A percentile compares a stretch with the other conserved stretches of the same genome.
These are phyloP conservation scores for Danielia oregonensis DNA, from an alignment of 805 yeast species.

Conservation along the genomic window DNA sequence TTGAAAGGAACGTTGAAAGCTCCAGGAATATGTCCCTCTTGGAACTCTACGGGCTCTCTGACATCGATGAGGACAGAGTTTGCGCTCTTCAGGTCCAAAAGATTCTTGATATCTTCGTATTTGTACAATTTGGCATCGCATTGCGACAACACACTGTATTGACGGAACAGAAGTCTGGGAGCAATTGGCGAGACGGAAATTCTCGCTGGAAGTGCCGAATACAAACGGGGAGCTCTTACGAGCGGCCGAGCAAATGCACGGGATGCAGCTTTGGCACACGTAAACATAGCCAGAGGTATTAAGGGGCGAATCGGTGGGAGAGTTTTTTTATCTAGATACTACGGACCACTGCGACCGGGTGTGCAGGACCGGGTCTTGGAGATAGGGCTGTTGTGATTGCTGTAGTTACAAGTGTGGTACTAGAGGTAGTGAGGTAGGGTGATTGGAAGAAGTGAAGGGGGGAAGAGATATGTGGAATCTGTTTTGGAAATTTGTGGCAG, in stretches of 20 bases:
- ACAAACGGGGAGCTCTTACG: background rate
- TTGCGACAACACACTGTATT: constrained; percentile 36
- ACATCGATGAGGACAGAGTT: constrained; percentile 73
- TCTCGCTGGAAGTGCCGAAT: constrained; percentile 5
- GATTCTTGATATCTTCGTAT: constrained; percentile 47
- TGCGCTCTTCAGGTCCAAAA: constrained; percentile 37
- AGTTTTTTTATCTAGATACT: constrained; percentile 4
- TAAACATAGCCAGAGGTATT: constrained; percentile 8
- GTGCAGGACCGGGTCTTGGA: background rate
- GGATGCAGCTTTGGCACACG: constrained; percentile 1
- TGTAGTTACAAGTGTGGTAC: too few relatives aligned
- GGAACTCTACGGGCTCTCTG: constrained; percentile 82
- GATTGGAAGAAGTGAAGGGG: too few relatives aligned
- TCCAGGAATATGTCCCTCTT: constrained; percentile 74
- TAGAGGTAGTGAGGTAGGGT: too few relatives aligned
- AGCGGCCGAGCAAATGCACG: background rate
- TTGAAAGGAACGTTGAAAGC: constrained; percentile 88
- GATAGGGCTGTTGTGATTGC: background rate
- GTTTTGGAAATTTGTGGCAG: too few relatives aligned
- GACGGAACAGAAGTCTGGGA: too few relatives aligned
- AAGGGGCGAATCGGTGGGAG: constrained; percentile 2
- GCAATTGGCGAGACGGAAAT: constrained; percentile 1
- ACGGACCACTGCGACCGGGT: constrained; percentile 1
- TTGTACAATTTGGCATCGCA: constrained; percentile 46
- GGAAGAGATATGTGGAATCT: too few relatives aligned